Evolutionary conservation across 1,284 basidiomycete genomes (phyloP), one percentile per base, ranked within the genome.

Genomic region (Hypsizygus ulmarius): DNA sequence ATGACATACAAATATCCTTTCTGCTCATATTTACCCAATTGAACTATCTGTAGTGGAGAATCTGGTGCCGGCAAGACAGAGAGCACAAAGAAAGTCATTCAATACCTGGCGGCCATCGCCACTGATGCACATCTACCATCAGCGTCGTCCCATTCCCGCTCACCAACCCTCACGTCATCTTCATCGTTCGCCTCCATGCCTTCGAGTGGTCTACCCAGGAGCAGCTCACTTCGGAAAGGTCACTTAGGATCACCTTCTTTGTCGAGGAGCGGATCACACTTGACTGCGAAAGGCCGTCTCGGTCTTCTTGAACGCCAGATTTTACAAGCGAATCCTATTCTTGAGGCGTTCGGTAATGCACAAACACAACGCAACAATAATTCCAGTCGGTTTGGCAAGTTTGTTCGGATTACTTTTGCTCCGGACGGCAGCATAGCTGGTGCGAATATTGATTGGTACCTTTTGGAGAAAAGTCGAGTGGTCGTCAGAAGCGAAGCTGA

Each of bases 81-180:
- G 67, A 99, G 96, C 70, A 99, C 97, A 11, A 99, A 99, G 79
- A 98, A 98, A 64, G 96, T 99, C 61, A 99, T 99, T 50, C 97
- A 99, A 67, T 99, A 99, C 68, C 85, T 99, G 28, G 96, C 97
- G 0, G 93, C 97, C 8, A 97, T 98, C 56, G 97, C 97, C 3
- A 86, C 90, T 12, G 90, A 93, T 63, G 75, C 80, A 3, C 82
- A 89, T 56, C 70, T 71, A 14, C 75, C 79, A n/a, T 52, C 71
- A 16, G 69, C 77, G 1, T 70, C 81, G 8, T 69, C 79, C n/a
- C 84, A 87, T 63, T 77, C 77, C 27, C 82, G 77, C 46, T 77
- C 77, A 5, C 77, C 75, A 11, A 82, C 72, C 0, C 61, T 87
- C 42, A 62, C 68, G 42, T 63, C 67, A 34, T 47, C 68, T 0